Evolutionary conservation across 2,329 filamentous ascomycete species (phyloP).

Genomic region (Fusarium dimerum): DNA sequence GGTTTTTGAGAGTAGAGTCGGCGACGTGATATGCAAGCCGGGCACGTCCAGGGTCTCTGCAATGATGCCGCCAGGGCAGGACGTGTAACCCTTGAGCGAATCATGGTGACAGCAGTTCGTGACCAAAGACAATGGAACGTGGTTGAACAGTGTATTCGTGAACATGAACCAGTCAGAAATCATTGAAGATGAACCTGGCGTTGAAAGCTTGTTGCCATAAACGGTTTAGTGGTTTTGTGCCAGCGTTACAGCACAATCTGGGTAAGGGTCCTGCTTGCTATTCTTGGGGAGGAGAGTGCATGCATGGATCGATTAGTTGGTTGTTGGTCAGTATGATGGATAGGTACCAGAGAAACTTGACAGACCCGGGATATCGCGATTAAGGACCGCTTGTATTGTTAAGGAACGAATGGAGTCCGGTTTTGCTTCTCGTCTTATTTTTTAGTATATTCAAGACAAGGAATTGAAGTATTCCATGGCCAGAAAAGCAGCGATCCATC

Average conservation of each 20-base stretch:
- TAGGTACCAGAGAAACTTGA: too few relatives aligned
- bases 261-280: slow-evolving; percentile 20
- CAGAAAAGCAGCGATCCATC: too few relatives aligned
- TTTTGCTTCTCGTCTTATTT: too few relatives aligned
- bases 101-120: slow-evolving; percentile 27
- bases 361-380: too few relatives aligned
- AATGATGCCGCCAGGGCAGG: slow-evolving; percentile 17
- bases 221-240: slow-evolving; percentile 20
- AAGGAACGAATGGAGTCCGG: too few relatives aligned
- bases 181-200: slow-evolving; percentile 1
- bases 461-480: too few relatives aligned
- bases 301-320: too few relatives aligned
- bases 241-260: neutral
- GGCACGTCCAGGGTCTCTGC: slow-evolving; percentile 34
- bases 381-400: too few relatives aligned
- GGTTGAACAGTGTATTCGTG: slow-evolving; percentile 2
- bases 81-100: slow-evolving; percentile 28
- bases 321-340: too few relatives aligned
- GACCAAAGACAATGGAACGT: slow-evolving; percentile 15
- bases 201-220: slow-evolving; percentile 26
- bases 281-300: slow-evolving; percentile 8
- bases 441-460: too few relatives aligned
- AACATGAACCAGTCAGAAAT: slow-evolving; percentile 14
- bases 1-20: slow-evolving; percentile 35
- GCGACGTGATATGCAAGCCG: slow-evolving; percentile 30